These are phyloP conservation scores for Pisolithus tinctorius DNA, from an alignment of 768 basidiomycete species.

Conservation along the genomic window DNA sequence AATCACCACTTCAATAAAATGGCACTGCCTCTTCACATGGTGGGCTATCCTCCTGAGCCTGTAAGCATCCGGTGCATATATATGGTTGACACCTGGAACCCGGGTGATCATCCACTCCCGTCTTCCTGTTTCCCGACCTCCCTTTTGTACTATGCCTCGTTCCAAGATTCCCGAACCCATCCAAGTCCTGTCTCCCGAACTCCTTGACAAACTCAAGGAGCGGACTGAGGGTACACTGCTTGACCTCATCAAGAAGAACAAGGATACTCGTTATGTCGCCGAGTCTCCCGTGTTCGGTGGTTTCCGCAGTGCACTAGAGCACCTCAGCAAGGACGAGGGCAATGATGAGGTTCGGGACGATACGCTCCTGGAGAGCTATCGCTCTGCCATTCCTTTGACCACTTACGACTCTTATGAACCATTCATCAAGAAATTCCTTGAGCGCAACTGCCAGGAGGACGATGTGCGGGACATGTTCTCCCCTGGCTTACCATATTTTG, in stretches of 20 bases:
- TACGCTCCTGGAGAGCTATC: constrained; percentile 10
- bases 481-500: constrained; percentile 15
- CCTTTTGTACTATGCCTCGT: too few species aligned
- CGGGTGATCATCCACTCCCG: too few species aligned
- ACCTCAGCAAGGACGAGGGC: not conserved
- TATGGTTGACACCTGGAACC: too few species aligned
- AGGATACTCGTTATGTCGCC: constrained; percentile 8
- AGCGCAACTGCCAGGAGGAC: not conserved
- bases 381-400: constrained; percentile 13
- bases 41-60: too few species aligned
- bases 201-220: not conserved
- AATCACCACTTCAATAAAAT: too few species aligned
- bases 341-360: constrained; percentile 3
- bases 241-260: constrained; percentile 9
- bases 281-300: constrained; percentile 9
- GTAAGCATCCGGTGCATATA: too few species aligned
- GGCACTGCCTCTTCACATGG: too few species aligned
- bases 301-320: constrained; percentile 10
- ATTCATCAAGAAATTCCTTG: constrained; percentile 7
- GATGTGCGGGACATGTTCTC: constrained; percentile 19
- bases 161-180: not conserved
- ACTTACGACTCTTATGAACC: constrained; percentile 17
- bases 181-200: not conserved
- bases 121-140: too few species aligned
- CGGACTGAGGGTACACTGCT: constrained; percentile 4